Evolutionary conservation across 2,329 filamentous ascomycete species (phyloP).

Genomic region (Fusarium sp.): DNA sequence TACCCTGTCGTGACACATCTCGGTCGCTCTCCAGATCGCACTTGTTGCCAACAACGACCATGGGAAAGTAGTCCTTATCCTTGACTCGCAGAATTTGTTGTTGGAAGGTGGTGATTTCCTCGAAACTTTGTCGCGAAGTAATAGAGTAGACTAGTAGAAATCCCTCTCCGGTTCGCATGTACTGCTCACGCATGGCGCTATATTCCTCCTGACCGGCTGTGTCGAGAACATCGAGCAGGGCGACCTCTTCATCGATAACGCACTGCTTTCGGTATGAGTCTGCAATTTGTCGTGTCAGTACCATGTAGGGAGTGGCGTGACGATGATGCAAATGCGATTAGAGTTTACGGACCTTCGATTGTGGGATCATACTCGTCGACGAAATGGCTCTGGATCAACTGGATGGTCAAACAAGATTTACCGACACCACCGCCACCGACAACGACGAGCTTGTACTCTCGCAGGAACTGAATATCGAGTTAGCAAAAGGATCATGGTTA

Average conservation of each 20-base stretch:
- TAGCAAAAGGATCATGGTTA: conserved; percentile 30
- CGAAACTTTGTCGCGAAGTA: conserved; percentile 95
- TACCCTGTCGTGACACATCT: conserved; percentile 92
- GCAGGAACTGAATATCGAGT: conserved; percentile 72
- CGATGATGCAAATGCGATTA: background rate
- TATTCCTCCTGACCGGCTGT: conserved; percentile 99
- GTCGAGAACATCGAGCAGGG: conserved; percentile 96
- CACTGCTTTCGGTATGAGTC: conserved; percentile 99
- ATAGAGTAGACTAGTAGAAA: conserved; percentile 99
- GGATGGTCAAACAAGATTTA: conserved; percentile 99
- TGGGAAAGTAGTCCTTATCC: conserved; percentile 99
- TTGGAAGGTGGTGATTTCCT: conserved; percentile 98
- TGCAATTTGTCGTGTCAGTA: conserved; percentile 55
- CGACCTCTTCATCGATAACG: conserved; percentile 97
- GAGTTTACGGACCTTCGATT: conserved; percentile 82
- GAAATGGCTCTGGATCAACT: conserved; percentile 95
- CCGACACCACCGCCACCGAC: conserved; percentile 98
- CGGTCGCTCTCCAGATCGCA: conserved; percentile 96
- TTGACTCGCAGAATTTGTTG: conserved; percentile 98
- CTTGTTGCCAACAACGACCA: conserved; percentile 99
- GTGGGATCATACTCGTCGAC: conserved; percentile 99
- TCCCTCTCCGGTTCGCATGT: conserved; percentile 98
- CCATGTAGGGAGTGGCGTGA: conserved; percentile 23
- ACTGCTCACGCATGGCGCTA: conserved; percentile 99
- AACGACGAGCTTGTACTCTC: conserved; percentile 96